phyloP scores from a whole-genome alignment of 2,329 filamentous ascomycete species.

The Chalara sp. region DNA sequence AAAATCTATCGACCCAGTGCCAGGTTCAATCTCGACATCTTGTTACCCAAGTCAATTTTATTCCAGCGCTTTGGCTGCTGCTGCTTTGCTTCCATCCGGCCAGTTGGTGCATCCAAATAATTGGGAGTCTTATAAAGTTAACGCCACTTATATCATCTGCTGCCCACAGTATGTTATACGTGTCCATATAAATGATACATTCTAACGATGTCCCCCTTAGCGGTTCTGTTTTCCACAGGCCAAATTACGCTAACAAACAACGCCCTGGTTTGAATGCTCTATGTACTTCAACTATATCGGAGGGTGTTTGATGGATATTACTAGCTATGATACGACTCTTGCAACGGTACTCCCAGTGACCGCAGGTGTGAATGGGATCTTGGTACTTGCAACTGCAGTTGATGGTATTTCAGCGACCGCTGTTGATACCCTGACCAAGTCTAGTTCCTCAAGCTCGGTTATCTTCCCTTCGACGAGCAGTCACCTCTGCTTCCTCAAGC shows the following conservation, averaged over 20 bases:
- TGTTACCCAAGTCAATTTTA: constrained; percentile 6
- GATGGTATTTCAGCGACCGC: constrained; percentile 1
- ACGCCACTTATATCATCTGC: constrained; percentile 6
- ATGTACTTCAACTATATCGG: constrained; percentile 1
- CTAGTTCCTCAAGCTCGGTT: too few relatives aligned
- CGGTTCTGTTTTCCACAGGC: not conserved
- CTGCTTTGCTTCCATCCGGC: constrained; percentile 1
- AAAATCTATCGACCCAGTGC: not conserved
- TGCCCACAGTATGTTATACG: constrained; percentile 4
- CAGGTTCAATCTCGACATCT: not conserved
- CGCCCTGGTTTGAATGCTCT: constrained; percentile 2
- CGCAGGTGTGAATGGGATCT: not conserved
- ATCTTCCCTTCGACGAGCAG: too few relatives aligned
- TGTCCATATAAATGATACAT: not conserved
- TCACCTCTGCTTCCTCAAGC: too few relatives aligned
- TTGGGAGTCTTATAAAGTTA: constrained; percentile 1
- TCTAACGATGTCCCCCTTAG: not conserved
- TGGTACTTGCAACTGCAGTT: constrained; percentile 2
- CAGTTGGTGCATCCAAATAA: constrained; percentile 2
- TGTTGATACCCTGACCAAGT: too few relatives aligned
- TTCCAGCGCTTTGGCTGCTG: not conserved
- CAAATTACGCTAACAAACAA: not conserved
- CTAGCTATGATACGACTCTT: constrained; percentile 1
- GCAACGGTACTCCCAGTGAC: constrained; percentile 1
- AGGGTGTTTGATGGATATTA: constrained; percentile 2